Evolutionary conservation across 2,329 filamentous ascomycete species (phyloP).

Genomic region (Trichoderma atrobrunneum): DNA sequence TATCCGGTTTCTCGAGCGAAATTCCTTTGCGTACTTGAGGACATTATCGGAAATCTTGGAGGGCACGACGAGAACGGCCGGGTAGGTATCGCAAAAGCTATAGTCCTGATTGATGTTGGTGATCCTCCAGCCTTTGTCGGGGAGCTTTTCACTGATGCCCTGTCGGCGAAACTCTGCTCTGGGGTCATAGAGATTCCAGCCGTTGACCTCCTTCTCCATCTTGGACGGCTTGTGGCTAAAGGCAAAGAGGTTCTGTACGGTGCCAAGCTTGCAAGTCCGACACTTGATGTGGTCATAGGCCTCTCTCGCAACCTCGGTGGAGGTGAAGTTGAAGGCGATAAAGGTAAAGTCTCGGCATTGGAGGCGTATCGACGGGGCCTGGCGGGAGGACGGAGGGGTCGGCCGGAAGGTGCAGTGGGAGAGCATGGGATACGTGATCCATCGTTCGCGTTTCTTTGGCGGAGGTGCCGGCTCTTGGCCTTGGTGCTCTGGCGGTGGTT

Average conservation of each 20-base stretch:
- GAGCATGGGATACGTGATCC: slow-evolving; percentile 95
- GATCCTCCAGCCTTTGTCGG: slow-evolving; percentile 80
- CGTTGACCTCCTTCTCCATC: slow-evolving; percentile 70
- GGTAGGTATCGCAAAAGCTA: slow-evolving; percentile 88
- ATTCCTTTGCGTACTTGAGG: slow-evolving; percentile 86
- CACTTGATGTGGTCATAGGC: slow-evolving; percentile 82
- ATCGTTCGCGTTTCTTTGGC: slow-evolving; percentile 62
- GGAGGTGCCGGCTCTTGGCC: slow-evolving; percentile 26
- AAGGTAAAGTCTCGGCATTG: slow-evolving; percentile 92
- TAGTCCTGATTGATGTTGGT: slow-evolving; percentile 89
- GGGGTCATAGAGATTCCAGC: slow-evolving; percentile 83
- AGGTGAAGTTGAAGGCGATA: slow-evolving; percentile 82
- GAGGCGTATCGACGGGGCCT: slow-evolving; percentile 79
- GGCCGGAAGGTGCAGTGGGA: slow-evolving; percentile 75
- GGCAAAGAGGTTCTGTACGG: slow-evolving; percentile 85
- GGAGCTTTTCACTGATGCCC: slow-evolving; percentile 79
- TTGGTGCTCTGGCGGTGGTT: slow-evolving; percentile 22
- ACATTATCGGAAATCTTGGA: slow-evolving; percentile 93
- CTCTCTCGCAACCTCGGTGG: slow-evolving; percentile 72
- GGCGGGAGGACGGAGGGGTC: slow-evolving; percentile 63
- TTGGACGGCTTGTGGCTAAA: slow-evolving; percentile 78
- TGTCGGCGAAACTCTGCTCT: slow-evolving; percentile 82
- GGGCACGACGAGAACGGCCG: slow-evolving; percentile 78
- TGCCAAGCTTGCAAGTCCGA: slow-evolving; percentile 77
- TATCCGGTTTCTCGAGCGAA: slow-evolving; percentile 84